A percentile compares a stretch with the other conserved stretches of the same genome.
phyloP scores from a whole-genome alignment of 352 stramenopile genomes.

The Phytophthora ohioensis region DNA sequence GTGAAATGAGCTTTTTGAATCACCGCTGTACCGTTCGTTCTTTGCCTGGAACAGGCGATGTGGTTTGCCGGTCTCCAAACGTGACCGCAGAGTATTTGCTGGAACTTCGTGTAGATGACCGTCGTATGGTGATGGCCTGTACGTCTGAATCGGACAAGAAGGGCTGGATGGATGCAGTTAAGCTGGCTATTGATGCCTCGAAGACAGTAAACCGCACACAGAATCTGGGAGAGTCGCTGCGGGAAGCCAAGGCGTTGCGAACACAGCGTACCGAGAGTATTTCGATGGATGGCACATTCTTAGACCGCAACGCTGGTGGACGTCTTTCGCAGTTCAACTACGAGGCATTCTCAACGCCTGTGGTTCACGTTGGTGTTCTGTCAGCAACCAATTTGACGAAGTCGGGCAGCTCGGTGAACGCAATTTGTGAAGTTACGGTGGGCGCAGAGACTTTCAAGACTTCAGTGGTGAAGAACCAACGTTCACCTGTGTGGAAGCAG shows the following conservation, averaged over 20 bases:
- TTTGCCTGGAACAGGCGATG: slow-evolving; percentile 61
- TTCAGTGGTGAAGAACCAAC: slow-evolving; percentile 81
- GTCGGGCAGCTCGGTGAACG: slow-evolving; percentile 77
- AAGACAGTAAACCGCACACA: slow-evolving; percentile 84
- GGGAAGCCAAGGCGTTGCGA: slow-evolving; percentile 61
- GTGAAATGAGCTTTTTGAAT: slow-evolving; percentile 84
- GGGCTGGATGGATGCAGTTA: slow-evolving; percentile 87
- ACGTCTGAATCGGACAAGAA: slow-evolving; percentile 88
- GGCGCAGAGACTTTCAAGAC: slow-evolving; percentile 88
- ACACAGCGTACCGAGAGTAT: slow-evolving; percentile 74
- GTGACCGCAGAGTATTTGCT: slow-evolving; percentile 76
- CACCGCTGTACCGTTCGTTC: slow-evolving; percentile 83
- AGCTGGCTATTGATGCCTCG: slow-evolving; percentile 85
- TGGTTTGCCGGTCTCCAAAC: slow-evolving; percentile 80
- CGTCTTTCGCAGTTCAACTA: slow-evolving; percentile 90
- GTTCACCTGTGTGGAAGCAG: slow-evolving; percentile 87
- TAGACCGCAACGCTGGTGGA: slow-evolving; percentile 71
- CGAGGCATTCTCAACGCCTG: slow-evolving; percentile 80
- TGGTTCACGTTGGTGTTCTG: slow-evolving; percentile 82
- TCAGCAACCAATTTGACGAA: slow-evolving; percentile 86
- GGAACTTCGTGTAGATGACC: slow-evolving; percentile 79
- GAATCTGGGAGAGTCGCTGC: slow-evolving; percentile 58
- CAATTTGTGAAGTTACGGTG: slow-evolving; percentile 83
- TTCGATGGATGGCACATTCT: slow-evolving; percentile 72
- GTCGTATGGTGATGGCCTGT: slow-evolving; percentile 86